Evolutionary conservation across 1,284 basidiomycete species (phyloP).

Genomic region (Taiwanofungus camphoratus): DNA sequence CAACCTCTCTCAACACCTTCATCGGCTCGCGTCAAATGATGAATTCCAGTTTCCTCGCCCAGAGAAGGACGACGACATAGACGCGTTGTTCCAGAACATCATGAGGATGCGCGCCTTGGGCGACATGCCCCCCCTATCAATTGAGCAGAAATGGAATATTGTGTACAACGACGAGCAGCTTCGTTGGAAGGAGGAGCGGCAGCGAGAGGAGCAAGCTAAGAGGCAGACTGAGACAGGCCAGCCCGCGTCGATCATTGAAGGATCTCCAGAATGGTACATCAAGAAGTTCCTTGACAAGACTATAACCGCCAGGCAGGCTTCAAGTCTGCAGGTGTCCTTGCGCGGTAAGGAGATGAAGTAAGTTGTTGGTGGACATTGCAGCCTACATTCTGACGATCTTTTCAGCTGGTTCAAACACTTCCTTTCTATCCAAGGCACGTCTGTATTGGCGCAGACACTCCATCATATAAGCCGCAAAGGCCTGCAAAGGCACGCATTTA

Average conservation of each 20-base stretch:
- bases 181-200: conserved; percentile 70
- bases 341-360: conserved; percentile 80
- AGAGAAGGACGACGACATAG: conserved; percentile 66
- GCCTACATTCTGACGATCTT: not conserved
- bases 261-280: conserved; percentile 85
- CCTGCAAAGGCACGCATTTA: conserved; percentile 43
- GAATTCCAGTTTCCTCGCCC: conserved; percentile 76
- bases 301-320: conserved; percentile 77
- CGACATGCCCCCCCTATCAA: conserved; percentile 52
- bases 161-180: conserved; percentile 82
- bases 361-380: conserved; percentile 23
- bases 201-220: conserved; percentile 52
- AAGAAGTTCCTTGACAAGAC: conserved; percentile 85
- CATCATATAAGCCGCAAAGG: conserved; percentile 70
- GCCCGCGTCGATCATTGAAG: conserved; percentile 44
- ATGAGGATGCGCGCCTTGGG: conserved; percentile 61
- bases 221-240: conserved; percentile 55
- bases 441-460: conserved; percentile 80
- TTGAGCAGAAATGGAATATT: conserved; percentile 92
- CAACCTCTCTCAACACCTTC: conserved; percentile 48
- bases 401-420: conserved; percentile 80
- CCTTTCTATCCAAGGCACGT: conserved; percentile 74
- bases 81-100: conserved; percentile 73
- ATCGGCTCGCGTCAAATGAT: conserved; percentile 42
- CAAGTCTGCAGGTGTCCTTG: conserved; percentile 74